Percentiles rank a stretch among this genome's conserved stretches.
Conservation (phyloP, 164 flowering plant species). For the Tinospora cordifolia region DNA sequence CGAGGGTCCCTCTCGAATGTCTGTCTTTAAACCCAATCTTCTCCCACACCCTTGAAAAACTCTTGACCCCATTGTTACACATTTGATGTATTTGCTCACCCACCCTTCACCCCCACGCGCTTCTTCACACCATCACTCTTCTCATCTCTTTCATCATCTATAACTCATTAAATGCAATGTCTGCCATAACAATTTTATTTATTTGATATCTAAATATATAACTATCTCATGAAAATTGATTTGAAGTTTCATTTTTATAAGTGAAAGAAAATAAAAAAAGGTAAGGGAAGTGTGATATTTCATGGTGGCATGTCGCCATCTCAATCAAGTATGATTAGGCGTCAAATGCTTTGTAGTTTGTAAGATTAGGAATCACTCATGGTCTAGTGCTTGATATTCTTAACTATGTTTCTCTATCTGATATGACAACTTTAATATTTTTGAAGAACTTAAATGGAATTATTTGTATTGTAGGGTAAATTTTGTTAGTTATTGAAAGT, state of each 20-base stretch:
- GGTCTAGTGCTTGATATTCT: background rate
- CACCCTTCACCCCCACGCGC: constrained; percentile 8
- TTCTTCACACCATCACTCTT: background rate
- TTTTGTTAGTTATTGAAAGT: no score
- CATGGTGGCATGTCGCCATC: constrained; percentile 3
- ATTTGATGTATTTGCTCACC: background rate
- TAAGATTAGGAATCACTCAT: background rate
- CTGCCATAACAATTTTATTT: background rate
- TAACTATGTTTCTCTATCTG: background rate
- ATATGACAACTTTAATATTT: no score
- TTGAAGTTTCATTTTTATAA: background rate
- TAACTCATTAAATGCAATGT: background rate
- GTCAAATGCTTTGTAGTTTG: background rate
- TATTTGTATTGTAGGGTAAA: no score
- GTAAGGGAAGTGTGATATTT: background rate
- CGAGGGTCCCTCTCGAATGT: constrained; percentile 14
- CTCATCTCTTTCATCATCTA: background rate
- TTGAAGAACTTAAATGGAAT: background rate
- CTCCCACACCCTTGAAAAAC: background rate
- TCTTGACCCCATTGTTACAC: no score
- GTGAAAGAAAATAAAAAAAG: background rate
- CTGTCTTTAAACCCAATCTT: constrained; percentile 5
- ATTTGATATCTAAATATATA: no score
- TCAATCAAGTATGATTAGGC: background rate
- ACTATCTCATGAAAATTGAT: background rate